A percentile compares a stretch with the other conserved stretches of the same genome.
Evolutionary conservation across 2,329 filamentous ascomycete genomes (phyloP).

Genomic region (Pestalotiopsis fici): DNA sequence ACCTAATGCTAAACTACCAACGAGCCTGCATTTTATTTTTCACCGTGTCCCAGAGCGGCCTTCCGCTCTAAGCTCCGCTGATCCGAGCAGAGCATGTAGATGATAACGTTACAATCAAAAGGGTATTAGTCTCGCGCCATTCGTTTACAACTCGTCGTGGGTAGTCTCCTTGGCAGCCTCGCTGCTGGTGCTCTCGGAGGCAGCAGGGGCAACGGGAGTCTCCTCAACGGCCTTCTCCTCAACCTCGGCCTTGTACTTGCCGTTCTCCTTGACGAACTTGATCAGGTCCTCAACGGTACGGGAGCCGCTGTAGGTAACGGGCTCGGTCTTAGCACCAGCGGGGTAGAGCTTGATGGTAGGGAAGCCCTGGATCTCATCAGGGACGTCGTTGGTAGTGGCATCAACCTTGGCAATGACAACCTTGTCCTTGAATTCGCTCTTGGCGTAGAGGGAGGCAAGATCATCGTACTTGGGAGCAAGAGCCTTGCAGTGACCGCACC

Average conservation of each 20-base stretch:
- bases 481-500: constrained; percentile 99
- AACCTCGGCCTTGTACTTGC: constrained; percentile 80
- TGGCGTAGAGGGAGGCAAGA: constrained; percentile 75
- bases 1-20: constrained; percentile 10
- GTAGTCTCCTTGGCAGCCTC: constrained; percentile 46
- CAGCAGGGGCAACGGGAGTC: constrained; percentile 49
- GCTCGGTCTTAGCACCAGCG: constrained; percentile 82
- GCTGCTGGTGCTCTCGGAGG: constrained; percentile 45
- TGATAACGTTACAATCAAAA: constrained; percentile 10
- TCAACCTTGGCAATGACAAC: constrained; percentile 97
- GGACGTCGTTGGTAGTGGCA: constrained; percentile 93
- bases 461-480: constrained; percentile 97
- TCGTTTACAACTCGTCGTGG: constrained; percentile 77
- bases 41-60: constrained; percentile 10
- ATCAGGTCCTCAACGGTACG: constrained; percentile 91
- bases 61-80: constrained; percentile 8
- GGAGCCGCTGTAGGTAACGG: constrained; percentile 83
- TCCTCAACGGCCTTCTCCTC: constrained; percentile 57
- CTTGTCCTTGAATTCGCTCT: constrained; percentile 78
- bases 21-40: constrained; percentile 6
- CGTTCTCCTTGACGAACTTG: constrained; percentile 92
- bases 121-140: constrained; percentile 16
- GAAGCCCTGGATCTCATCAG: constrained; percentile 96
- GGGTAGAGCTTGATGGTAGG: constrained; percentile 98
- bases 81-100: constrained; percentile 11